Percentiles rank a stretch among this genome's conserved stretches.
phyloP scores from a whole-genome alignment of 75 land plant genomes.

The Pseudotsuga menziesii region DNA sequence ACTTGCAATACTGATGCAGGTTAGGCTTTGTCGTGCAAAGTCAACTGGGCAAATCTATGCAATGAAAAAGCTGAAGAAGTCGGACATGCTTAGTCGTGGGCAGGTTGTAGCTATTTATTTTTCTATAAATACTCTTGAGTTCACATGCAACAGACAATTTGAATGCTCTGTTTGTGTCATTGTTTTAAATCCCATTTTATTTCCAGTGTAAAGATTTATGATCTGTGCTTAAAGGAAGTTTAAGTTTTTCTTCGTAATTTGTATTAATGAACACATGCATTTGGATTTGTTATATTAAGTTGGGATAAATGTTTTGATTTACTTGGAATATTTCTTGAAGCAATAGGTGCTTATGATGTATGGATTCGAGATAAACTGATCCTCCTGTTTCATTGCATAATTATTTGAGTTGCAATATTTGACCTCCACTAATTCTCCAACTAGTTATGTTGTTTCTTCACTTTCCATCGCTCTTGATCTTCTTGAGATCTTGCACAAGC shows the following conservation, averaged over 20 bases:
- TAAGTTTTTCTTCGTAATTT: neutral
- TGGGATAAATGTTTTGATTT: neutral
- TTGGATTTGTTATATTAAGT: too few species aligned
- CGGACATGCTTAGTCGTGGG: conserved; percentile 90
- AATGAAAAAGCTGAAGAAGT: conserved; percentile 91
- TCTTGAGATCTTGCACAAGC: too few species aligned
- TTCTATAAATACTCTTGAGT: neutral
- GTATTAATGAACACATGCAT: neutral
- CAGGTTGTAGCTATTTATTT: conserved; percentile 47
- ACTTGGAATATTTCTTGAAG: neutral
- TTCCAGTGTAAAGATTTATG: neutral
- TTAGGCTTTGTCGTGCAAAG: conserved; percentile 80
- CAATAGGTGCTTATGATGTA: neutral
- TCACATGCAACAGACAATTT: neutral
- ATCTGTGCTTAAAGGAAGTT: neutral
- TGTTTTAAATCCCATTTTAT: neutral
- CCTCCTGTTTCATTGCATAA: neutral
- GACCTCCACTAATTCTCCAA: too few species aligned
- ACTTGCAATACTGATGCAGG: conserved; percentile 35
- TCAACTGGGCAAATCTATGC: conserved; percentile 77
- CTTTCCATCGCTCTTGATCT: too few species aligned
- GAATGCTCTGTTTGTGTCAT: neutral
- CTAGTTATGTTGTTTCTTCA: too few species aligned
- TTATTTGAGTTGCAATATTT: too few species aligned
- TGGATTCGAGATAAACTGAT: neutral